Base-by-base conservation (phyloP, 495 filamentous ascomycete species). In the Articulospora tetracladia region DNA sequence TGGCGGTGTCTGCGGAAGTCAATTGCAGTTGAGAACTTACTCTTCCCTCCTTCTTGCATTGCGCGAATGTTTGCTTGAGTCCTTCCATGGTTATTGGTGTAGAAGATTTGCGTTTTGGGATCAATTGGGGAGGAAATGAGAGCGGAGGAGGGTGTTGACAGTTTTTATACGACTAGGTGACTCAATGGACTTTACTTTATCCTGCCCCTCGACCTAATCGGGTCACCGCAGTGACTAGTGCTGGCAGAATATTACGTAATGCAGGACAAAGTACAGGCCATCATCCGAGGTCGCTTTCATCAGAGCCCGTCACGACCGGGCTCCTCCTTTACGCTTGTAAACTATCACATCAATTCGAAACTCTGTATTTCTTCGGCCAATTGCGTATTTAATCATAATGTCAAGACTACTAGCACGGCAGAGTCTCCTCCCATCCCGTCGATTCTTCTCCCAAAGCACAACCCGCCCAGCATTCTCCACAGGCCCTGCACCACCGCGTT, bases 41-140 rank as follows among this genome's bases (percentile, higher is more conserved):
- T 71, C 86, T 74, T 57, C 76, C 76, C 74, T 89, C 79, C 60
- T 84, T 83, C 78, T 91, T 94, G 82, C 92, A 96, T 80, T 85
- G 86, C 65, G 85, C 85, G 70, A 98, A 98, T 6, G 92, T 89
- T 67, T 85, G 74, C 77, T 90, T 95, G 66, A 98, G 88, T 49
- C 72, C 81, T 61, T 97, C 93, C 88, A 83, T 83, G 27, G 27
- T 63, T 62, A 52, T 13, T 58, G 51, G 15, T 55, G 41, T 51
- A 47, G 23, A 25, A 32, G 7, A 39, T 50, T 17, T 44, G 48
- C 24, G 27, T 58, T 68, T 24, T 11, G 23, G 30, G 28, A 58
- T 60, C 57, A 57, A 59, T 65, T 53, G 27, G 47, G 41, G n/a
- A 30, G 6, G 47, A 56, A 30, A 22, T 32, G 27, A 13, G 28